phyloP scores from a whole-genome alignment of 805 yeast genomes.

The Starmerella floris region DNA sequence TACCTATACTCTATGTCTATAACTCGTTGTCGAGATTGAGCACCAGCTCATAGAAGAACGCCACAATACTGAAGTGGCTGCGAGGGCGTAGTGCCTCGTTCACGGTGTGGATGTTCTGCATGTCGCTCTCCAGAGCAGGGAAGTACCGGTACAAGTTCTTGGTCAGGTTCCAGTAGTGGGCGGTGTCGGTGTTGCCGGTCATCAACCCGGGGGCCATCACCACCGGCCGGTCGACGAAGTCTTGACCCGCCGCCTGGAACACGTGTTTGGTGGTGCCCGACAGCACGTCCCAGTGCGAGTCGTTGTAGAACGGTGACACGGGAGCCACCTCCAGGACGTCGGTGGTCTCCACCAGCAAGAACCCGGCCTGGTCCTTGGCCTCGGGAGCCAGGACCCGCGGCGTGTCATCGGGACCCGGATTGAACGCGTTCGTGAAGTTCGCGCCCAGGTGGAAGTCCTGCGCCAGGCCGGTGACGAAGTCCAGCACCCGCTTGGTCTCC shows the following conservation, averaged over 20 bases:
- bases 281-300: constrained; percentile 39
- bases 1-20: too few species aligned
- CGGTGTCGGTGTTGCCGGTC: constrained; percentile 65
- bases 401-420: constrained; percentile 19
- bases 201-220: constrained; percentile 45
- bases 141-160: constrained; percentile 44
- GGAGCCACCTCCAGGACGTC: constrained; percentile 40
- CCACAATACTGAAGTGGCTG: constrained; percentile 37
- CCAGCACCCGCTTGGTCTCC: constrained; percentile 30
- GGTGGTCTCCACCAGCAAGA: constrained; percentile 15
- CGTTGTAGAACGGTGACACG: constrained; percentile 32
- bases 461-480: constrained; percentile 32
- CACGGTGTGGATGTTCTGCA: constrained; percentile 39
- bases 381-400: constrained; percentile 26
- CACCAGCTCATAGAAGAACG: constrained; percentile 25
- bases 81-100: constrained; percentile 45
- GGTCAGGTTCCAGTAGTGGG: constrained; percentile 50
- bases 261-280: constrained; percentile 53
- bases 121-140: constrained; percentile 16
- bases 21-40: constrained; percentile 7
- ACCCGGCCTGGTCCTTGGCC: constrained; percentile 33
- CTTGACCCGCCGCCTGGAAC: constrained; percentile 36
- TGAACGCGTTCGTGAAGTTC: constrained; percentile 11
- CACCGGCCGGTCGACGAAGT: constrained; percentile 19
- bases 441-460: constrained; percentile 35